Evolutionary conservation across 202 grass and related monocot genomes (phyloP).

Genomic region (Saccharum hybrid): DNA sequence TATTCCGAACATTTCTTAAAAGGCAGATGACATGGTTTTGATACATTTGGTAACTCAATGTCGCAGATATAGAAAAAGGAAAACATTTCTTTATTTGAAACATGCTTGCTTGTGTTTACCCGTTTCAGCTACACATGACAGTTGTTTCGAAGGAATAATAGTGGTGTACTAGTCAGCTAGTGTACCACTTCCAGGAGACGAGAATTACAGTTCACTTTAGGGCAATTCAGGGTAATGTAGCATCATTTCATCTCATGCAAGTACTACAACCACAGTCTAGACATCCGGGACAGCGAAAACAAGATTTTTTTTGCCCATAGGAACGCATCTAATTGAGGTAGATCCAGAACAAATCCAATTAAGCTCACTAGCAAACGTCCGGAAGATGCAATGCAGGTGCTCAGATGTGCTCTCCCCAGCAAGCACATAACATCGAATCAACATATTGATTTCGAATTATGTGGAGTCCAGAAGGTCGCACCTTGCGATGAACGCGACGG

Average conservation of each 20-base stretch:
- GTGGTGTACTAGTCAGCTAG: neutral
- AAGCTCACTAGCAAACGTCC: neutral
- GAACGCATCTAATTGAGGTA: neutral
- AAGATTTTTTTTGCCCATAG: neutral
- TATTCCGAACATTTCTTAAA: neutral
- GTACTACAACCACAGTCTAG: neutral
- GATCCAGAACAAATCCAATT: slow-evolving; percentile 25
- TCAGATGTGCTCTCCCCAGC: slow-evolving; percentile 1
- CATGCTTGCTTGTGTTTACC: neutral
- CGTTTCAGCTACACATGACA: neutral
- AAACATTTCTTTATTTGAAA: neutral
- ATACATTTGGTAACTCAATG: neutral
- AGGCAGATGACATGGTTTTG: neutral
- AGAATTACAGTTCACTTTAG: neutral
- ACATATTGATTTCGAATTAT: neutral
- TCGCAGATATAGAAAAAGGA: neutral
- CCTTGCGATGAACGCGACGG: slow-evolving; percentile 17
- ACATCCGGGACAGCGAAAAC: neutral
- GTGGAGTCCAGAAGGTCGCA: neutral
- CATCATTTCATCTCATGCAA: neutral
- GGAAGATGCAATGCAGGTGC: slow-evolving; percentile 42
- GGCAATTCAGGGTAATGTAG: slow-evolving; percentile 28
- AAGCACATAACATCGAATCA: neutral
- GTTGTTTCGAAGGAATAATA: neutral
- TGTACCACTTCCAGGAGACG: neutral